These are phyloP conservation scores for Draba incana DNA, from an alignment of 345 rosid genomes.

Conservation along the genomic window DNA sequence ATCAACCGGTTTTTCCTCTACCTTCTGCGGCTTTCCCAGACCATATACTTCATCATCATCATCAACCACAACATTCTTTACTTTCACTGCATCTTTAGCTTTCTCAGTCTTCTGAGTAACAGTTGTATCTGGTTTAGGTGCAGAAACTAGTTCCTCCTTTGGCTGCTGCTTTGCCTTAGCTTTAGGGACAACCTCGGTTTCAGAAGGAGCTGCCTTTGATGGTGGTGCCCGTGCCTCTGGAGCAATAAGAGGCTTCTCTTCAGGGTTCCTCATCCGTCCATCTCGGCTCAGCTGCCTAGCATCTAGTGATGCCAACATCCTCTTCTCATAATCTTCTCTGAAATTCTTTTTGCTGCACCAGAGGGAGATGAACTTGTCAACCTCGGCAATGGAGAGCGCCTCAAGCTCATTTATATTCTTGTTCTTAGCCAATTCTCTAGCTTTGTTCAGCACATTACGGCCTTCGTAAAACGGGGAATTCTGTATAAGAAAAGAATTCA, in stretches of 20 bases:
- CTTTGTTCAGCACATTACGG: constrained; percentile 56
- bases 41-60: constrained; percentile 52
- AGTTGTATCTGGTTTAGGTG: constrained; percentile 49
- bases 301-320: constrained; percentile 74
- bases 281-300: constrained; percentile 77
- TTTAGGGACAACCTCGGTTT: constrained; percentile 48
- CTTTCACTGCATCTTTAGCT: constrained; percentile 48
- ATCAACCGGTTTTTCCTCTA: constrained; percentile 54
- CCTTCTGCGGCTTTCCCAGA: constrained; percentile 47
- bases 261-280: constrained; percentile 81
- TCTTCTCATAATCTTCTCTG: constrained; percentile 89
- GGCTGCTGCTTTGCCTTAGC: constrained; percentile 53
- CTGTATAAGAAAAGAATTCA: constrained; percentile 47
- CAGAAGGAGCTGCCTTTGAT: constrained; percentile 43
- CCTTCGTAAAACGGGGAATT: constrained; percentile 52
- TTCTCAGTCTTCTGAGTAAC: constrained; percentile 38
- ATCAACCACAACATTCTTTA: constrained; percentile 40
- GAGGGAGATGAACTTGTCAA: constrained; percentile 73
- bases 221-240: constrained; percentile 47
- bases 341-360: constrained; percentile 71
- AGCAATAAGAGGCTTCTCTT: constrained; percentile 70
- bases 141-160: constrained; percentile 64
- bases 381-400: constrained; percentile 58
- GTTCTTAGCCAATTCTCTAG: constrained; percentile 63
- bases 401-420: constrained; percentile 61